Percentiles rank a stretch among this genome's conserved stretches.
Conservation (phyloP, 2,329 filamentous ascomycete genomes). For the Beauveria scarabaeidicola region DNA sequence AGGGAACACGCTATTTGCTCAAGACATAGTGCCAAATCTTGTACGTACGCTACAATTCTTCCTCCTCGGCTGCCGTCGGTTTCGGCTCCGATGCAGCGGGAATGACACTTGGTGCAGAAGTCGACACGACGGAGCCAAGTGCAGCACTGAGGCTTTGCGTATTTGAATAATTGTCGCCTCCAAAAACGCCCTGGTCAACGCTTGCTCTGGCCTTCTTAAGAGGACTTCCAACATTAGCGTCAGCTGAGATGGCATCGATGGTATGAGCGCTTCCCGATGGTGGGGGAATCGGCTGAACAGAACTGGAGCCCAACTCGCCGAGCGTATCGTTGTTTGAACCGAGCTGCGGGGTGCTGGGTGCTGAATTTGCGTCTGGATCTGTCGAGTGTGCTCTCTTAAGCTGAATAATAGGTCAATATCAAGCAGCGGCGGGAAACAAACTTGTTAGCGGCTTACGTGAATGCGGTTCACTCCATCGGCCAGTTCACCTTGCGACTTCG, state of each 20-base stretch:
- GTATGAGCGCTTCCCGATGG: constrained; percentile 17
- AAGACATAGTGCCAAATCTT: not conserved
- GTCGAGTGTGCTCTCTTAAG: constrained; percentile 74
- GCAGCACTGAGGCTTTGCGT: constrained; percentile 29
- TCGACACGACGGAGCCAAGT: constrained; percentile 23
- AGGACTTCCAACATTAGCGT: constrained; percentile 54
- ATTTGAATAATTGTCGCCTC: constrained; percentile 19
- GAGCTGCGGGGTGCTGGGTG: constrained; percentile 24
- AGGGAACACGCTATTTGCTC: not conserved
- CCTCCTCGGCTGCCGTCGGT: constrained; percentile 23
- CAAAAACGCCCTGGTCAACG: constrained; percentile 22
- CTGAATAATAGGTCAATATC: constrained; percentile 34
- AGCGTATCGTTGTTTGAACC: constrained; percentile 35
- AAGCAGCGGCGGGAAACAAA: not conserved
- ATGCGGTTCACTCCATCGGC: constrained; percentile 76
- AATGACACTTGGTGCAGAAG: constrained; percentile 16
- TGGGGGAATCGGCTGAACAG: constrained; percentile 12
- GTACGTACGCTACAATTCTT: constrained; percentile 29
- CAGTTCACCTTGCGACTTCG: constrained; percentile 62
- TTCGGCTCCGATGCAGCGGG: constrained; percentile 18
- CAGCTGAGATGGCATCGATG: constrained; percentile 25
- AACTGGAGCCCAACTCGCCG: constrained; percentile 13
- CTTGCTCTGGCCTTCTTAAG: constrained; percentile 68
- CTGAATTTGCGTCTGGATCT: constrained; percentile 48
- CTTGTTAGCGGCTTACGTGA: constrained; percentile 46